These are phyloP conservation scores for Claviceps sp. DNA, from an alignment of 2,329 filamentous ascomycete species.

Conservation along the genomic window DNA sequence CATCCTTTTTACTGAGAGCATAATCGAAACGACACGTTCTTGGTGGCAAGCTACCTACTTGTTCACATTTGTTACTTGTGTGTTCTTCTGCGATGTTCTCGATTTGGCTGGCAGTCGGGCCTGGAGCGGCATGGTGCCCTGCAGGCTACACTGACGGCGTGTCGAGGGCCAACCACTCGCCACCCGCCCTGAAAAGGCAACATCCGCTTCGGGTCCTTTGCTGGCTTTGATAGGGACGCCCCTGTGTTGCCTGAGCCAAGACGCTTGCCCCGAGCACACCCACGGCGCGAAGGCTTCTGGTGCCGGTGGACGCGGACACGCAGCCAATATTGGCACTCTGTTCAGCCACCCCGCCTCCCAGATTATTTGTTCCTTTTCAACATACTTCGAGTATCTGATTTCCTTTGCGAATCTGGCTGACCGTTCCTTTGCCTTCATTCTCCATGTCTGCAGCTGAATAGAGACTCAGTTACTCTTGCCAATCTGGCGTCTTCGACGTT, in stretches of 20 bases:
- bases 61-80: background rate
- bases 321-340: constrained; percentile 10
- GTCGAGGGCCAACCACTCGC: constrained; percentile 3
- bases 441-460: constrained; percentile 24
- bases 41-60: background rate
- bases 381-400: constrained; percentile 12
- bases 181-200: constrained; percentile 4
- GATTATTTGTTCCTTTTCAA: constrained; percentile 14
- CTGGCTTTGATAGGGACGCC: constrained; percentile 2
- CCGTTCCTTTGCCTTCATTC: constrained; percentile 17
- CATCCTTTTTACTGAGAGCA: too few relatives aligned
- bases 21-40: background rate
- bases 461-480: constrained; percentile 17
- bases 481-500: constrained; percentile 27
- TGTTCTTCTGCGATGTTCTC: background rate
- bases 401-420: constrained; percentile 15
- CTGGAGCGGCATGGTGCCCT: constrained; percentile 1
- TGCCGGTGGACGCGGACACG: background rate
- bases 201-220: constrained; percentile 2
- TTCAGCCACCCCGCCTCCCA: constrained; percentile 17
- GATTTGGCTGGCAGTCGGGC: background rate
- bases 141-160: background rate
- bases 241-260: constrained; percentile 7
- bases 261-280: constrained; percentile 8
- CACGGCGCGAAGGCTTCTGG: background rate